A percentile compares a stretch with the other conserved stretches of the same genome.
Evolutionary conservation across 2,329 filamentous ascomycete species (phyloP).

Genomic region (Fusarium sp.): DNA sequence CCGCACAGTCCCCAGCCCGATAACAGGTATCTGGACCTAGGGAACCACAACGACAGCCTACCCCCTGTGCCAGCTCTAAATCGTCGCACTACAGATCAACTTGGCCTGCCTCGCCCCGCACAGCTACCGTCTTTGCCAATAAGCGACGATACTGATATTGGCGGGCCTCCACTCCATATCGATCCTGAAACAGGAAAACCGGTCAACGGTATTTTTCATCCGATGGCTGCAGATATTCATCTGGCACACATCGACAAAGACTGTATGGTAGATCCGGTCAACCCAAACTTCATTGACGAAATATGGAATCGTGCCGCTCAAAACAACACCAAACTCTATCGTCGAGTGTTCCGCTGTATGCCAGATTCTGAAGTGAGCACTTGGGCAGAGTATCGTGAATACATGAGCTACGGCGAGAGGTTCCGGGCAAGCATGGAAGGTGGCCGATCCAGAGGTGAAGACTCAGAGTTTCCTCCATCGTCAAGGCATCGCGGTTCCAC

Average conservation of each 20-base stretch:
- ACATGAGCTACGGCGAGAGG: slow-evolving; percentile 78
- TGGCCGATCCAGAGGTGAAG: slow-evolving; percentile 63
- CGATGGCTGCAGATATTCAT: slow-evolving; percentile 75
- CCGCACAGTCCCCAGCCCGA: slow-evolving; percentile 44
- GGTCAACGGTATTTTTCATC: slow-evolving; percentile 60
- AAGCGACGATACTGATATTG: slow-evolving; percentile 84
- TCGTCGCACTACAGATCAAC: slow-evolving; percentile 72
- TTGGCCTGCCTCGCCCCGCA: slow-evolving; percentile 75
- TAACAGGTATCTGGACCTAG: slow-evolving; percentile 50
- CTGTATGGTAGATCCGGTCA: slow-evolving; percentile 93
- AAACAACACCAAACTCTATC: slow-evolving; percentile 96
- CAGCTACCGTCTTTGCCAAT: slow-evolving; percentile 78
- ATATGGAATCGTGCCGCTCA: slow-evolving; percentile 88
- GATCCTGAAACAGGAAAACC: slow-evolving; percentile 65
- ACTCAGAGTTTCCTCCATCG: slow-evolving; percentile 61
- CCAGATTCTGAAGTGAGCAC: slow-evolving; percentile 93
- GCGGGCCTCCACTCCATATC: slow-evolving; percentile 74
- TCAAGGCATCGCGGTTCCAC: slow-evolving; percentile 49
- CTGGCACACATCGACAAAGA: slow-evolving; percentile 83
- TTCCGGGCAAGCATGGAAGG: slow-evolving; percentile 77
- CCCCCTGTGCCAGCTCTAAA: slow-evolving; percentile 70
- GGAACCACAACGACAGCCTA: slow-evolving; percentile 61
- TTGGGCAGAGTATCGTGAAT: slow-evolving; percentile 94
- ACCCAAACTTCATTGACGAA: slow-evolving; percentile 84
- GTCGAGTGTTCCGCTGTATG: slow-evolving; percentile 95